phyloP scores from a whole-genome alignment of 148 eudicot species.

The Heliosperma pusillum region DNA sequence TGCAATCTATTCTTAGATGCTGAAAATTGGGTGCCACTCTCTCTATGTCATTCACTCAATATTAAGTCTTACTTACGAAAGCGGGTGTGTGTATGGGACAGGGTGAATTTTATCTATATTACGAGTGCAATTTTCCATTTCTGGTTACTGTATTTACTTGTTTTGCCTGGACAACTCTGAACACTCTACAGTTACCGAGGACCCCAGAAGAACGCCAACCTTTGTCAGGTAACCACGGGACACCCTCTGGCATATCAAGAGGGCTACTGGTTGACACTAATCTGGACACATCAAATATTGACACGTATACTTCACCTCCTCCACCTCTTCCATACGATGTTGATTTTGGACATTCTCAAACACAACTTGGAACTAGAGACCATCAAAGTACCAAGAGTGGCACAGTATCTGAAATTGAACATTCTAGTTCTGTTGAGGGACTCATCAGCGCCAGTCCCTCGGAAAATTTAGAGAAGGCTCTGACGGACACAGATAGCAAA shows the following conservation, averaged over 20 bases:
- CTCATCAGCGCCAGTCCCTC: constrained; percentile 22
- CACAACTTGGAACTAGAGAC: constrained; percentile 33
- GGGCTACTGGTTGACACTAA: constrained; percentile 77
- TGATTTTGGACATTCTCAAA: constrained; percentile 42
- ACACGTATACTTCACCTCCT: constrained; percentile 73
- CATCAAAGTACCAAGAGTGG: constrained; percentile 35
- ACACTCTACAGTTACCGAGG: constrained; percentile 57
- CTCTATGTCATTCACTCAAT: background rate
- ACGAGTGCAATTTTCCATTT: background rate
- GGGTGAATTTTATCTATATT: too few relatives aligned
- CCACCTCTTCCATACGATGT: constrained; percentile 62
- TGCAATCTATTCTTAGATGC: background rate
- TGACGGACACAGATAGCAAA: constrained; percentile 34
- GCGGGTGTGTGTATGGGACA: too few relatives aligned
- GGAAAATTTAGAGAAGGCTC: constrained; percentile 35
- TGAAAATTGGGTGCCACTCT: background rate
- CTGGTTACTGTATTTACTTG: background rate
- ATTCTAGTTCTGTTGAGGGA: constrained; percentile 33
- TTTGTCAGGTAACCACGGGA: constrained; percentile 48
- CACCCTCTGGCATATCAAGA: constrained; percentile 42
- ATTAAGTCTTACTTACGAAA: too few relatives aligned
- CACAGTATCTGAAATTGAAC: constrained; percentile 26
- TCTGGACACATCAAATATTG: constrained; percentile 68
- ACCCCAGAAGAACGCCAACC: constrained; percentile 66
- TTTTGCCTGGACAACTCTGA: background rate